Percentiles rank a stretch among this genome's conserved stretches.
Evolutionary conservation across 75 land plant genomes (phyloP).

Genomic region (Chamaecyparis obtusa): DNA sequence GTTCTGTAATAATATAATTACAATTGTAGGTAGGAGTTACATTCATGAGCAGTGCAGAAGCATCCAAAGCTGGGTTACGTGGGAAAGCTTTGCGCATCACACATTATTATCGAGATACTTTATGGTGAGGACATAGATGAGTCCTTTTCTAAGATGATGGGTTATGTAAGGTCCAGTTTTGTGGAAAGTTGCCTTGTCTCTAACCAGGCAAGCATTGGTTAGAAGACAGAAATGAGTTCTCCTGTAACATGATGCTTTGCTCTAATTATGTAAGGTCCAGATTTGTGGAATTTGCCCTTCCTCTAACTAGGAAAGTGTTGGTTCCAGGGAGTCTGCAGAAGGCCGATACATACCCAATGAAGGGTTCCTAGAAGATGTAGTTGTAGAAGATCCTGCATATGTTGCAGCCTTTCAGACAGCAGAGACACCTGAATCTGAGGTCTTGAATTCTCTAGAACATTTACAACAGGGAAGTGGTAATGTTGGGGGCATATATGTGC

Average conservation of each 20-base stretch:
- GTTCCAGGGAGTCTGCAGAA: slow-evolving; percentile 80
- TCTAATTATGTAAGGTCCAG: neutral
- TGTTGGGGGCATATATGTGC: slow-evolving; percentile 6
- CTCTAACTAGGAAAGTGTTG: neutral
- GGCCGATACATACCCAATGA: slow-evolving; percentile 83
- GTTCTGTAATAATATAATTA: neutral
- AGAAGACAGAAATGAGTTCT: slow-evolving; percentile 10
- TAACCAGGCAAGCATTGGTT: slow-evolving; percentile 30
- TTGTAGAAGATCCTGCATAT: slow-evolving; percentile 65
- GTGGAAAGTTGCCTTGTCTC: neutral
- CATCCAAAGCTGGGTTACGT: slow-evolving; percentile 76
- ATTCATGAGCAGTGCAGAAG: slow-evolving; percentile 71
- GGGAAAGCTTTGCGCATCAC: slow-evolving; percentile 82
- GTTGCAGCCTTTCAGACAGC: slow-evolving; percentile 13
- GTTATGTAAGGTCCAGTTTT: neutral
- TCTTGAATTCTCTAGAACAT: slow-evolving; percentile 15
- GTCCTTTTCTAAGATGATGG: neutral
- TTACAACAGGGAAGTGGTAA: slow-evolving; percentile 10
- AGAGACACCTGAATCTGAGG: slow-evolving; percentile 13
- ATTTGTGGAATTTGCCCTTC: neutral
- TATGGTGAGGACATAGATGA: slow-evolving; percentile 47
- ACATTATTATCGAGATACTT: slow-evolving; percentile 69
- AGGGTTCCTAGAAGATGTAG: slow-evolving; percentile 74
- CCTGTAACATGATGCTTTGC: neutral
- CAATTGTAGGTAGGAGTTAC: slow-evolving; percentile 72